Conservation (phyloP, 192 early-diverging fungal genomes). For the Coemansia sp. region DNA sequence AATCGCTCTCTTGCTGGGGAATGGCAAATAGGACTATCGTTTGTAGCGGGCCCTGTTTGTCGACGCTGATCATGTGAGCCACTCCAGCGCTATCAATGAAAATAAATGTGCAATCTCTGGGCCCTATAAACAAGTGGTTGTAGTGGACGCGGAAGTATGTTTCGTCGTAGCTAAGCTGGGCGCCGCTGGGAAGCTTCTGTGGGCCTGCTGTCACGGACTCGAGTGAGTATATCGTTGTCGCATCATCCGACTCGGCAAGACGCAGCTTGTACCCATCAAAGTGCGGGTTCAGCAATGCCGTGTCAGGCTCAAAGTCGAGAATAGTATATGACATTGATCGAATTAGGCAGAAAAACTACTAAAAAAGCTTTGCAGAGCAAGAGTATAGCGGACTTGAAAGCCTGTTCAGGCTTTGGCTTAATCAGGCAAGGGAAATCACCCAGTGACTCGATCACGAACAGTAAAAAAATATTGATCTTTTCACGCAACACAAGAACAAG, state of each 20-base stretch:
- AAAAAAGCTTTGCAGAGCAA: background rate
- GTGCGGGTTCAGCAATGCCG: conserved; percentile 56
- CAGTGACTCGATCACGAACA: background rate
- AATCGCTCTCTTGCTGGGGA: conserved; percentile 8
- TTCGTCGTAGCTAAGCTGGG: conserved; percentile 64
- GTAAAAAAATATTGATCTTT: background rate
- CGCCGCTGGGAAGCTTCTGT: conserved; percentile 41
- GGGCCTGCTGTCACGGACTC: conserved; percentile 19
- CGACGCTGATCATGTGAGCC: conserved; percentile 20
- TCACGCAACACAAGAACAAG: background rate
- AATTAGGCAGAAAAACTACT: background rate
- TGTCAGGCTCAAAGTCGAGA: conserved; percentile 42
- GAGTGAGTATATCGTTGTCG: background rate
- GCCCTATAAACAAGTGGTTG: conserved; percentile 64
- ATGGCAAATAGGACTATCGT: conserved; percentile 27
- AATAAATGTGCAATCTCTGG: conserved; percentile 19
- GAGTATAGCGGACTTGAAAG: background rate
- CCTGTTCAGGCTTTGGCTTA: background rate
- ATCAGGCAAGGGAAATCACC: background rate
- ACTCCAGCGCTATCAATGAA: conserved; percentile 20
- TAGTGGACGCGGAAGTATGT: conserved; percentile 61
- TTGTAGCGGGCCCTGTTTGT: background rate
- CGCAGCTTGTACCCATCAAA: conserved; percentile 76
- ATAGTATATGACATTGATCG: conserved; percentile 23
- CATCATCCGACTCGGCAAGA: conserved; percentile 47